Evolutionary conservation across 75 land plant genomes (phyloP).

Genomic region (Selaginella moellendorffii): DNA sequence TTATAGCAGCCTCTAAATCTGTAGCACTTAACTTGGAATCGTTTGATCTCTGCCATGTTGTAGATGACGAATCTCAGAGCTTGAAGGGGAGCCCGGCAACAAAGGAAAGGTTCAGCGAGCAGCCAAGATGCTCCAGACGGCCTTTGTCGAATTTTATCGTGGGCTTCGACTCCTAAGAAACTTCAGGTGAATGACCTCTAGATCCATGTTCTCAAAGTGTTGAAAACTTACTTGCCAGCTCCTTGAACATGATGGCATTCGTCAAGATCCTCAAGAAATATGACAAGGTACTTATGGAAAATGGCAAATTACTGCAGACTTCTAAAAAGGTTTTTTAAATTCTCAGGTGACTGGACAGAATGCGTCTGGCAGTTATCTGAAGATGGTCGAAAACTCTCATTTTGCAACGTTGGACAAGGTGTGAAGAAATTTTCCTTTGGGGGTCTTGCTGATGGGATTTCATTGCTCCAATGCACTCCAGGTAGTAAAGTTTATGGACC

Average conservation of each 20-base stretch:
- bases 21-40: conserved; percentile 6
- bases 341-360: conserved; percentile 34
- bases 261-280: conserved; percentile 36
- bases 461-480: neutral
- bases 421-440: neutral
- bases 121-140: conserved; percentile 21
- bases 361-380: conserved; percentile 39
- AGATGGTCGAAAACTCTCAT: conserved; percentile 44
- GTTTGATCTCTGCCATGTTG: conserved; percentile 8
- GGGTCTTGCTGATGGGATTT: neutral
- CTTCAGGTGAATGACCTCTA: conserved; percentile 20
- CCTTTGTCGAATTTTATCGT: conserved; percentile 28
- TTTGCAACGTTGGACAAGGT: conserved; percentile 59
- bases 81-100: neutral
- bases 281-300: conserved; percentile 23
- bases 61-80: neutral
- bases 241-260: conserved; percentile 29
- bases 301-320: neutral
- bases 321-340: neutral
- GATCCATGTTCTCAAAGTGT: neutral
- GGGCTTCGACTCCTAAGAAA: conserved; percentile 29
- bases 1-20: too few relatives aligned
- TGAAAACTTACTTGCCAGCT: conserved; percentile 22
- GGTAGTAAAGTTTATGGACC: conserved; percentile 17
- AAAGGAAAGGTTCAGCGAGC: conserved; percentile 18